Evolutionary conservation across 768 basidiomycete species (phyloP).

Genomic region (Daedaleopsis sinensis): DNA sequence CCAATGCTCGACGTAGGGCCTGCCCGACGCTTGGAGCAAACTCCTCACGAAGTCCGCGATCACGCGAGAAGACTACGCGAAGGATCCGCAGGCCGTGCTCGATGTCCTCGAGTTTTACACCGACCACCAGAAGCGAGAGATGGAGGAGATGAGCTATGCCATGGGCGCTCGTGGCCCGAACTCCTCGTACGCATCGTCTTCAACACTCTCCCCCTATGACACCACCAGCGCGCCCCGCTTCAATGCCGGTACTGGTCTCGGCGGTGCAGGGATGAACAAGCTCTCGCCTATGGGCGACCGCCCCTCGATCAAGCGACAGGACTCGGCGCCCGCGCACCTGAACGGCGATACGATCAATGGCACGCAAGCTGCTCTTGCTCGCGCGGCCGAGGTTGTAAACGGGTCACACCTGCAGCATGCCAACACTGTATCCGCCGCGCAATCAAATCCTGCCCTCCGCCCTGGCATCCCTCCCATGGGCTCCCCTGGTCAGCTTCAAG

Average conservation of each 20-base stretch:
- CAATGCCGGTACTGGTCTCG: conserved; percentile 90
- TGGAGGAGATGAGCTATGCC: conserved; percentile 59
- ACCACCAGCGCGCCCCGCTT: conserved; percentile 69
- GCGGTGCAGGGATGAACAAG: conserved; percentile 56
- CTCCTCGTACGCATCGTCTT: conserved; percentile 24
- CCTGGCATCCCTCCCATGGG: conserved; percentile 30
- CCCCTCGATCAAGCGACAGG: conserved; percentile 46
- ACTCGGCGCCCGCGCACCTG: conserved; percentile 42
- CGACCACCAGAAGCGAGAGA: conserved; percentile 94
- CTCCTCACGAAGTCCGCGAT: conserved; percentile 97
- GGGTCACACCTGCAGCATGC: conserved; percentile 50
- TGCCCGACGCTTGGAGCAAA: conserved; percentile 97
- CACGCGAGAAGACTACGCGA: conserved; percentile 96
- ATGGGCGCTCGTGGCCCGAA: conserved; percentile 37
- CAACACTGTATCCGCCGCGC: conserved; percentile 42
- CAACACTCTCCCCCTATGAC: conserved; percentile 38
- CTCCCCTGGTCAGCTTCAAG: conserved; percentile 46
- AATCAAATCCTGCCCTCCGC: conserved; percentile 31
- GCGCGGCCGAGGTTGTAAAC: conserved; percentile 66
- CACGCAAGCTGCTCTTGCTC: conserved; percentile 45
- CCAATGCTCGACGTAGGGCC: conserved; percentile 55
- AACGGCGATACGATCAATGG: conserved; percentile 35
- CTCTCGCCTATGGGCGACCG: conserved; percentile 43
- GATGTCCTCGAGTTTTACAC: conserved; percentile 99
- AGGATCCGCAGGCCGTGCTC: conserved; percentile 95